Conservation (phyloP, 306 rosid species). For the Psophocarpus tetragonolobus region DNA sequence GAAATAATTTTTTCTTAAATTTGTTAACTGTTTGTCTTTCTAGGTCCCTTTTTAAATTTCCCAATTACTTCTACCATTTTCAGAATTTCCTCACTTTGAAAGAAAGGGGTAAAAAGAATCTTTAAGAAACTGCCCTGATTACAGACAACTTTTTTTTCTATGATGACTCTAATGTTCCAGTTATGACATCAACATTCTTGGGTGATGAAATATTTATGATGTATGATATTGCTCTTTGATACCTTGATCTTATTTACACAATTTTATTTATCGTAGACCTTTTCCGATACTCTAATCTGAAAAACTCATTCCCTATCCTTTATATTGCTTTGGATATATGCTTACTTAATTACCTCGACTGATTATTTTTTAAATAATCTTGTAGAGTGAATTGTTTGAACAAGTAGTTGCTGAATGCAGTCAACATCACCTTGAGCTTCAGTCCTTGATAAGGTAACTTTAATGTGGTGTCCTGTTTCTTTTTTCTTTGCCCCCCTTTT, state of each 20-base stretch:
- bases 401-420: slow-evolving; percentile 53
- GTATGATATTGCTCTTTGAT: slow-evolving; percentile 22
- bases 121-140: not conserved
- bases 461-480: not conserved
- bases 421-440: slow-evolving; percentile 53
- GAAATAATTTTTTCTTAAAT: not conserved
- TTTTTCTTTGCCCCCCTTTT: not conserved
- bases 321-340: slow-evolving; percentile 24
- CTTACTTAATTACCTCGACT: slow-evolving; percentile 25
- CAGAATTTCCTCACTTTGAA: not conserved
- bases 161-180: not conserved
- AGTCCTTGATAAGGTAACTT: slow-evolving; percentile 48
- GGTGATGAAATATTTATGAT: not conserved
- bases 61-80: not conserved
- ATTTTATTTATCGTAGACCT: not conserved
- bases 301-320: not conserved
- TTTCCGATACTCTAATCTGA: slow-evolving; percentile 1
- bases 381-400: slow-evolving; percentile 47
- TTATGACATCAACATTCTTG: slow-evolving; percentile 1
- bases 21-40: not conserved
- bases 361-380: slow-evolving; percentile 27
- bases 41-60: not conserved
- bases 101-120: no score
- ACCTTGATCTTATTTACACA: not conserved
- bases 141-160: not conserved